These are phyloP conservation scores for Trichoderma cornu-damae DNA, from an alignment of 2,329 filamentous ascomycete genomes.

Conservation along the genomic window DNA sequence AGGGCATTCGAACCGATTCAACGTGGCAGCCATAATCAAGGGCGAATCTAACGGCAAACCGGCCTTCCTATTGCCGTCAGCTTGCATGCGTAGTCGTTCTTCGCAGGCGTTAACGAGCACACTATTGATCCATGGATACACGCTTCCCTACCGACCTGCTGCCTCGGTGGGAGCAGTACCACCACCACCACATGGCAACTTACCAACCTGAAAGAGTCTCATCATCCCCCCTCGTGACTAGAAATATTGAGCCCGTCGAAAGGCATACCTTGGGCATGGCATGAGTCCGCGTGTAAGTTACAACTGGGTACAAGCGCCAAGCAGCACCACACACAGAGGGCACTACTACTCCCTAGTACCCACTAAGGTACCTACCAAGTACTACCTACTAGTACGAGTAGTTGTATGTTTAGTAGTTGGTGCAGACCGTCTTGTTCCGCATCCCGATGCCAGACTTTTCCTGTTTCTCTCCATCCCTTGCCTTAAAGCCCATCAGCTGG, in stretches of 20 bases:
- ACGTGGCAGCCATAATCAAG: slow-evolving; percentile 1
- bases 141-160: not conserved
- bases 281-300: not conserved
- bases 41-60: not conserved
- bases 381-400: too few relatives aligned
- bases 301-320: not conserved
- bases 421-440: not conserved
- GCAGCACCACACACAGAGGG: too few relatives aligned
- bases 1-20: not conserved
- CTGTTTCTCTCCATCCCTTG: slow-evolving; percentile 1
- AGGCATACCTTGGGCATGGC: not conserved
- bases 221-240: slow-evolving; percentile 2
- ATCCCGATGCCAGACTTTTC: not conserved
- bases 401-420: too few relatives aligned
- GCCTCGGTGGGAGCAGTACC: not conserved
- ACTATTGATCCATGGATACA: slow-evolving; percentile 10
- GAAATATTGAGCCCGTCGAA: not conserved
- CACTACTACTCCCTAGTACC: too few relatives aligned
- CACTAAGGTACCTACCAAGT: too few relatives aligned
- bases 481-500: slow-evolving; percentile 10
- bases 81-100: not conserved
- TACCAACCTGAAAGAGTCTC: not conserved
- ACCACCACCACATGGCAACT: not conserved
- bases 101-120: not conserved
- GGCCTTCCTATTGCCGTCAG: slow-evolving; percentile 1